Evolutionary conservation across 192 early-diverging fungal genomes (phyloP), one percentile per base, ranked within the genome.

Genomic region (Powellomyces hirtus): DNA sequence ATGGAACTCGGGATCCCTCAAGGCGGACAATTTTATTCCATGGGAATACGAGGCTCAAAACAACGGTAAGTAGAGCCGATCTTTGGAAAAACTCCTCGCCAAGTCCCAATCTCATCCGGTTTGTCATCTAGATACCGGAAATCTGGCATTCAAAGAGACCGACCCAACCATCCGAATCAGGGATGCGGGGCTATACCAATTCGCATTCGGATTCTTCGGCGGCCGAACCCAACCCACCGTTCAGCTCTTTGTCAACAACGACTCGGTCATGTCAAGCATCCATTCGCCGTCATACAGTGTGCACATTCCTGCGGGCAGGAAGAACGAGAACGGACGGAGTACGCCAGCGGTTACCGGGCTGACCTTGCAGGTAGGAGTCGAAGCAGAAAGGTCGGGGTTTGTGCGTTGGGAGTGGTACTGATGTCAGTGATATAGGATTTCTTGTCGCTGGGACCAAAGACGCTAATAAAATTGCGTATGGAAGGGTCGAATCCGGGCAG

Each of bases 241-340:
- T 31, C 76, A 83, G 60, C 27, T 85, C 1, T 71, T 83, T 14
- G 77, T 85, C 22, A 83, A 85, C 62, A 81, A 79, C n/a, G 83
- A 84, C 58, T 75, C 79, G 16, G 83, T 84, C 13, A 30, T 84
- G 50, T 79, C 76, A 14, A 81, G 80, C 20, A 71, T 84, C 45
- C 77, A 84, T 55, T 68, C 80, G 31, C 79, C 83, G 20, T 72
- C 76, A 13, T 84, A 83, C 58, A 70, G 78, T 1, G 80, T 84
- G 0, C 76, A 76, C 40, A 81, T 49, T 70, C 67, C 33, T 67
- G 61, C 26, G 81, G 81, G 8, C 55, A 22, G 31, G 71, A 68
- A 49, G 81, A 75, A 30, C 66, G 77, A 24, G 81, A 77, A 2
- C 45, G 64, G 20, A 50, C 77, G 8, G 61, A 69, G 50, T 13